Conservation (phyloP, 768 basidiomycete genomes). For the Pisolithus marmoratus region DNA sequence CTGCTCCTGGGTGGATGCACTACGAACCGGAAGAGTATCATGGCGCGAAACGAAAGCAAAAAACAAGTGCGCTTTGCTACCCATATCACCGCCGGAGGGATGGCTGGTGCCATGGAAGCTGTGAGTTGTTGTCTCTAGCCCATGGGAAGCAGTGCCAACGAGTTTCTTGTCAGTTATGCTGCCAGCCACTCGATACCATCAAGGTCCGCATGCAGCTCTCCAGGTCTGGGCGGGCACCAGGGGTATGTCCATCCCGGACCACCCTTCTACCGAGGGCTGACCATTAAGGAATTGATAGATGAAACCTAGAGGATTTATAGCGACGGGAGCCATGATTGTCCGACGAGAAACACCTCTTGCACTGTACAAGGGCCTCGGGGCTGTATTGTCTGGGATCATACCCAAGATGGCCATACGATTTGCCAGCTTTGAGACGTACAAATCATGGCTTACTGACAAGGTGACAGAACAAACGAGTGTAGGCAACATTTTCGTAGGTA, state of each 20-base stretch:
- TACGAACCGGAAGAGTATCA: slow-evolving; percentile 15
- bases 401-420: slow-evolving; percentile 99
- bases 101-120: slow-evolving; percentile 92
- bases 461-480: slow-evolving; percentile 75
- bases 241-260: slow-evolving; percentile 51
- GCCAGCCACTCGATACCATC: slow-evolving; percentile 97
- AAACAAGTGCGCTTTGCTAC: slow-evolving; percentile 81
- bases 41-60: slow-evolving; percentile 57
- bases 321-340: slow-evolving; percentile 84
- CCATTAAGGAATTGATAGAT: slow-evolving; percentile 49
- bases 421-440: slow-evolving; percentile 96
- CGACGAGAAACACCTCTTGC: slow-evolving; percentile 90
- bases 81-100: slow-evolving; percentile 91
- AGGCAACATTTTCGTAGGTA: slow-evolving; percentile 83
- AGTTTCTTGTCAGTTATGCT: slow-evolving; percentile 47
- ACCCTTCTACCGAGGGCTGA: too few relatives aligned
- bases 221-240: slow-evolving; percentile 67
- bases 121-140: slow-evolving; percentile 34
- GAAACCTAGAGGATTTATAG: slow-evolving; percentile 87
- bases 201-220: slow-evolving; percentile 99
- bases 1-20: not conserved
- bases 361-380: slow-evolving; percentile 96
- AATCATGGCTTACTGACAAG: slow-evolving; percentile 69
- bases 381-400: slow-evolving; percentile 93
- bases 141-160: not conserved